Evolutionary conservation across 2,329 filamentous ascomycete species (phyloP).

Genomic region (Diaporthe vaccinii): DNA sequence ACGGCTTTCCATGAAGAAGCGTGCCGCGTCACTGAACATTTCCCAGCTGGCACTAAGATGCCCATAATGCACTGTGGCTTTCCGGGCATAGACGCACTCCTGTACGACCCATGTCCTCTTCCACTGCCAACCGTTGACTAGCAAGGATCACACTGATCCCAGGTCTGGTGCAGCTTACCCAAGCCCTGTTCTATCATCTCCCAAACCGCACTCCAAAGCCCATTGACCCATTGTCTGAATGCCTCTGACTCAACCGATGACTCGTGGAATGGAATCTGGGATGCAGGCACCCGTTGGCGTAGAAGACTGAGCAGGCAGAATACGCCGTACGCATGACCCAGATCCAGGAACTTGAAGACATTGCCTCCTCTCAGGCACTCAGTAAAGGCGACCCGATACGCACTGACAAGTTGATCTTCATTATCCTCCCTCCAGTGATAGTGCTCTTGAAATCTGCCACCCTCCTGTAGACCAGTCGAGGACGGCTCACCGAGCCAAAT

Average conservation of each 20-base stretch:
- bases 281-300: not conserved
- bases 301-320: conserved; percentile 11
- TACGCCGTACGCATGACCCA: not conserved
- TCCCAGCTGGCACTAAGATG: conserved; percentile 1
- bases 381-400: not conserved
- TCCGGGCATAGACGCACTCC: not conserved
- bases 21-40: not conserved
- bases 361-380: not conserved
- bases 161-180: not conserved
- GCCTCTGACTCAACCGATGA: not conserved
- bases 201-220: conserved; percentile 8
- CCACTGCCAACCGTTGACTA: not conserved
- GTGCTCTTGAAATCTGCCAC: not conserved
- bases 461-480: not conserved
- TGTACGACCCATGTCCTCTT: conserved; percentile 1
- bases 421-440: not conserved
- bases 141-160: not conserved
- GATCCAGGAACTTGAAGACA: not conserved
- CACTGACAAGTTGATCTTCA: not conserved
- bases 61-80: not conserved
- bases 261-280: not conserved
- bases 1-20: conserved; percentile 5
- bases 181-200: conserved; percentile 14
- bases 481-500: conserved; percentile 31
- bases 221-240: not conserved